Evolutionary conservation across 2,329 filamentous ascomycete species (phyloP).

Genomic region (Colletotrichum australisinense): DNA sequence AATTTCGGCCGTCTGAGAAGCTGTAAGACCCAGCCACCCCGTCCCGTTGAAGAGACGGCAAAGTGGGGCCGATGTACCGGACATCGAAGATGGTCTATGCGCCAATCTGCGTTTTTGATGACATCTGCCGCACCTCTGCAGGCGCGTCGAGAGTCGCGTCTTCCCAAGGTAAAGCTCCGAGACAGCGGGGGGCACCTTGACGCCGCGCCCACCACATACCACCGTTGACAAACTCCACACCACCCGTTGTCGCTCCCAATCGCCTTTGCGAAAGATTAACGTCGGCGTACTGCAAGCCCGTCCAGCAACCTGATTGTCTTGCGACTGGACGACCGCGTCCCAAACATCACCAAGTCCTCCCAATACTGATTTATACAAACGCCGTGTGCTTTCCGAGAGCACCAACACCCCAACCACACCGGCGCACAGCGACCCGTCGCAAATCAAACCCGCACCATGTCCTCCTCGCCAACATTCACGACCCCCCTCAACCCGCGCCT

Average conservation of each 20-base stretch:
- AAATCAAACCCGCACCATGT: neutral
- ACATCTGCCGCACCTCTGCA: neutral
- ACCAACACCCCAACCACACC: neutral
- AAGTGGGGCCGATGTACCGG: conserved; percentile 12
- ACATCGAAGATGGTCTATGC: neutral
- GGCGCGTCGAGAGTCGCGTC: conserved; percentile 22
- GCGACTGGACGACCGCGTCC: neutral
- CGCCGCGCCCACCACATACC: neutral
- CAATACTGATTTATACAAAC: neutral
- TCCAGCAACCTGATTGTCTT: neutral
- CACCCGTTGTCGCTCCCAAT: neutral
- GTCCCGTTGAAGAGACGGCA: too few relatives aligned
- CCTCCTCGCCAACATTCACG: conserved; percentile 15
- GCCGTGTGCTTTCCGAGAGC: neutral
- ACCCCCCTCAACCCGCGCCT: conserved; percentile 19
- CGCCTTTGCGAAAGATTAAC: neutral
- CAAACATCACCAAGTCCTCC: neutral
- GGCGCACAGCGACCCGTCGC: neutral
- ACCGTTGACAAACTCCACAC: neutral
- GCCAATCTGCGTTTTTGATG: neutral
- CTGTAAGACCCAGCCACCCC: too few relatives aligned
- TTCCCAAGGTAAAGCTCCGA: neutral
- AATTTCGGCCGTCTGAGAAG: too few relatives aligned
- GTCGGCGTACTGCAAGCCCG: neutral
- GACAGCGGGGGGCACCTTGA: neutral